Evolutionary conservation across 495 filamentous ascomycete species (phyloP).

Genomic region (Recurvomyces mirabilis): DNA sequence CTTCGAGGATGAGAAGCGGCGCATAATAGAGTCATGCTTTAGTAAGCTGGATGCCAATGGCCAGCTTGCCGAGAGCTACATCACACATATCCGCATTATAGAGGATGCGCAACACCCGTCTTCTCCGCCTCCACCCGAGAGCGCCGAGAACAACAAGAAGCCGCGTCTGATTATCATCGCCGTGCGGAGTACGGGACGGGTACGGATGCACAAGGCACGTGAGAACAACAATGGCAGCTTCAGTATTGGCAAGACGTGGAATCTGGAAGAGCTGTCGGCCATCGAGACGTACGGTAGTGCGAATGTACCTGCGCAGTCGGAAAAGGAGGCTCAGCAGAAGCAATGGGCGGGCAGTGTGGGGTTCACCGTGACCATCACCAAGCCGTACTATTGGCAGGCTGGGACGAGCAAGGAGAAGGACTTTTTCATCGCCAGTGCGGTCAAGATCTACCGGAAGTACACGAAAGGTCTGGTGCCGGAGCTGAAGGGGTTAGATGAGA

Average conservation of each 20-base stretch:
- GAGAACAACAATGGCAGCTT: constrained; percentile 90
- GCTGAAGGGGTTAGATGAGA: constrained; percentile 69
- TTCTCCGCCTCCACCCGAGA: constrained; percentile 65
- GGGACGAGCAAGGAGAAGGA: constrained; percentile 88
- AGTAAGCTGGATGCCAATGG: constrained; percentile 75
- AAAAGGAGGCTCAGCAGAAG: constrained; percentile 53
- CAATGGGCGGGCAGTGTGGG: constrained; percentile 70
- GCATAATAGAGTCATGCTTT: constrained; percentile 89
- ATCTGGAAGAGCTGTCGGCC: constrained; percentile 69
- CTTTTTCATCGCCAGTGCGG: constrained; percentile 87
- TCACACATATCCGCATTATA: constrained; percentile 82
- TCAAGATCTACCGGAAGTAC: constrained; percentile 94
- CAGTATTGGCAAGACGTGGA: constrained; percentile 97
- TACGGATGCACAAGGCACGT: constrained; percentile 91
- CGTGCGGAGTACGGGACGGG: constrained; percentile 80
- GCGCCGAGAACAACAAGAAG: constrained; percentile 65
- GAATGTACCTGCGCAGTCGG: constrained; percentile 29
- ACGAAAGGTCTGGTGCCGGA: constrained; percentile 75
- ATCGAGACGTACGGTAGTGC: constrained; percentile 64
- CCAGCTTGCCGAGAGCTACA: constrained; percentile 80
- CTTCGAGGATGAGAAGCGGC: constrained; percentile 90
- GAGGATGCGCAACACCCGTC: constrained; percentile 82
- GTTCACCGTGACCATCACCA: constrained; percentile 80
- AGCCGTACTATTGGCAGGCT: constrained; percentile 96
- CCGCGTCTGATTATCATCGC: constrained; percentile 81